Conservation (phyloP, 2,329 filamentous ascomycete genomes). For the Sclerotinia glacialis region DNA sequence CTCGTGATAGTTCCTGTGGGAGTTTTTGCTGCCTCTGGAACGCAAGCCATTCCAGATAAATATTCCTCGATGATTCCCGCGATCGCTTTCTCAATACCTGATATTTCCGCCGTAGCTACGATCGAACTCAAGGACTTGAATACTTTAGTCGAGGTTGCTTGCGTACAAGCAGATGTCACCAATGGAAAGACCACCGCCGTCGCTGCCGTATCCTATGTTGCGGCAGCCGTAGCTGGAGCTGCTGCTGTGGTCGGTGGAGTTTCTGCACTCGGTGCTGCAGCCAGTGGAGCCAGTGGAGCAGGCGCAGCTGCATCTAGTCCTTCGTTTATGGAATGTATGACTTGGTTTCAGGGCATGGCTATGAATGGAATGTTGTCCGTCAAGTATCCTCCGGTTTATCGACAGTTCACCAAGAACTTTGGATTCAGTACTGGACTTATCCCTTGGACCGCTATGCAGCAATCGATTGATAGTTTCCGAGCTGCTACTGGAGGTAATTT, state of each 20-base stretch:
- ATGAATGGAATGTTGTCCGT: constrained; percentile 96
- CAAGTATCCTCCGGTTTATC: constrained; percentile 81
- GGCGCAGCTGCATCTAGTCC: constrained; percentile 70
- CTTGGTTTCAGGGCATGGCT: constrained; percentile 90
- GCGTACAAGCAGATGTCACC: constrained; percentile 74
- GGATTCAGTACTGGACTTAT: constrained; percentile 84
- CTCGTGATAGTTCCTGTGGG: constrained; percentile 63
- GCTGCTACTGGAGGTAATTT: constrained; percentile 79
- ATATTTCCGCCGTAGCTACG: constrained; percentile 82
- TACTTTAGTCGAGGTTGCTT: constrained; percentile 65
- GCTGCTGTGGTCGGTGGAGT: constrained; percentile 72
- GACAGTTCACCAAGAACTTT: constrained; percentile 89
- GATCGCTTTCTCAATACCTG: constrained; percentile 87
- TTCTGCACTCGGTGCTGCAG: constrained; percentile 62
- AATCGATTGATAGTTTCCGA: constrained; percentile 80
- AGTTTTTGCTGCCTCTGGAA: constrained; percentile 68
- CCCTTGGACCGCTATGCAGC: constrained; percentile 77
- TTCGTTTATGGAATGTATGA: constrained; percentile 79
- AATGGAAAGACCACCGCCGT: constrained; percentile 83
- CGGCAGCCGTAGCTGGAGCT: constrained; percentile 80
- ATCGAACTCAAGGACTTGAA: constrained; percentile 67
- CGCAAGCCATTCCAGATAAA: constrained; percentile 66
- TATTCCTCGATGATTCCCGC: constrained; percentile 75
- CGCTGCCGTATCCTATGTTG: constrained; percentile 76
- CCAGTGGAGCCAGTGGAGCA: constrained; percentile 46